These are phyloP conservation scores for Chiua virens DNA, from an alignment of 768 basidiomycete genomes.

Conservation along the genomic window DNA sequence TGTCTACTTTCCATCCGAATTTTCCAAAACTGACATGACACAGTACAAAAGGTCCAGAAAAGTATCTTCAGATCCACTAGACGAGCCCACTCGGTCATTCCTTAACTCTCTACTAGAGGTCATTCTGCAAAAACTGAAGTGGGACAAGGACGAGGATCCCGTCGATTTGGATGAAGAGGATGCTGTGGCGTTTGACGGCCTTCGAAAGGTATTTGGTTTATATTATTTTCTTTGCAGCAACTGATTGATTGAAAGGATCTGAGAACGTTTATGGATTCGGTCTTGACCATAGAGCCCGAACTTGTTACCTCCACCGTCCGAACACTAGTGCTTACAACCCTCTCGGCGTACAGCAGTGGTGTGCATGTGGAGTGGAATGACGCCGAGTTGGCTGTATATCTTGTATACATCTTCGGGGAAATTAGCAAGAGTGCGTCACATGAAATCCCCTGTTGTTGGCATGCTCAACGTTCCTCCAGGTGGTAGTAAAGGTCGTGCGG, in stretches of 20 bases:
- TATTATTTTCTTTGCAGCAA: slow-evolving; percentile 1
- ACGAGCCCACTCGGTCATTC: slow-evolving; percentile 72
- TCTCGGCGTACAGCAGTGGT: slow-evolving; percentile 64
- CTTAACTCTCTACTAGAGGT: slow-evolving; percentile 75
- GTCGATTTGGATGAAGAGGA: slow-evolving; percentile 91
- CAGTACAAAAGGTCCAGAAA: slow-evolving; percentile 82
- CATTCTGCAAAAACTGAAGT: slow-evolving; percentile 85
- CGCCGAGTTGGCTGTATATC: slow-evolving; percentile 89
- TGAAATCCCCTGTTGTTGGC: neutral
- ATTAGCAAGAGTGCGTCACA: slow-evolving; percentile 74
- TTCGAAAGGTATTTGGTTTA: slow-evolving; percentile 67
- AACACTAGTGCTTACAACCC: slow-evolving; percentile 69
- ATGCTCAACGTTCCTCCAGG: slow-evolving; percentile 36
- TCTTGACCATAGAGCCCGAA: slow-evolving; percentile 80
- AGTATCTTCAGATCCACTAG: slow-evolving; percentile 57
- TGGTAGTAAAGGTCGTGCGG: slow-evolving; percentile 77
- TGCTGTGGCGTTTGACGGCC: slow-evolving; percentile 72
- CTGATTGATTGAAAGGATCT: slow-evolving; percentile 60
- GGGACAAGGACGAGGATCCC: slow-evolving; percentile 77
- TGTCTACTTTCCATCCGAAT: slow-evolving; percentile 22
- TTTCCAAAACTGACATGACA: slow-evolving; percentile 4
- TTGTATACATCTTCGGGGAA: slow-evolving; percentile 93
- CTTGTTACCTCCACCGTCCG: slow-evolving; percentile 80
- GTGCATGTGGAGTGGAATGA: slow-evolving; percentile 82
- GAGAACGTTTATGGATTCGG: slow-evolving; percentile 81